A percentile compares a stretch with the other conserved stretches of the same genome.
Evolutionary conservation across 768 basidiomycete genomes (phyloP).

Genomic region (Lanmaoa rubissima): DNA sequence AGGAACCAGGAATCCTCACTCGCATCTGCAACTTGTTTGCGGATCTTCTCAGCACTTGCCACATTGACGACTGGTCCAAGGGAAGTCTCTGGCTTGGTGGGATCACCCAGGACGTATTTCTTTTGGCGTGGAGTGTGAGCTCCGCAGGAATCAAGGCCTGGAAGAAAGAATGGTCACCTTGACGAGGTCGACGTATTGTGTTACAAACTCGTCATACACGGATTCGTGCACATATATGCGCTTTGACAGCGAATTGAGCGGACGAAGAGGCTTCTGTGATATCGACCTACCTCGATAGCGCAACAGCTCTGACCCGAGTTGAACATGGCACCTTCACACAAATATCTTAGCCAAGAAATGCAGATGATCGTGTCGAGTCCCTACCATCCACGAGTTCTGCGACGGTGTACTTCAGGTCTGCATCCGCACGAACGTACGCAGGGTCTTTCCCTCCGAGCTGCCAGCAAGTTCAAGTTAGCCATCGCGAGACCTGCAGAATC

Average conservation of each 20-base stretch:
- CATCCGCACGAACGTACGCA: conserved; percentile 89
- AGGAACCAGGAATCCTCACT: conserved; percentile 39
- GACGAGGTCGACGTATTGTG: conserved; percentile 65
- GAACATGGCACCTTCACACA: conserved; percentile 75
- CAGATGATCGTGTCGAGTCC: not conserved
- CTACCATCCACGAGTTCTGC: conserved; percentile 89
- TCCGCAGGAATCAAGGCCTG: not conserved
- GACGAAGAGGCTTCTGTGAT: not conserved
- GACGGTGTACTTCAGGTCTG: conserved; percentile 78
- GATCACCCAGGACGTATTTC: conserved; percentile 87
- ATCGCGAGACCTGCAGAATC: not conserved
- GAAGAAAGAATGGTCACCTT: conserved; percentile 45
- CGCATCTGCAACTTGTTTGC: conserved; percentile 85
- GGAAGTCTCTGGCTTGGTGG: conserved; percentile 66
- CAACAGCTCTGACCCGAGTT: conserved; percentile 99
- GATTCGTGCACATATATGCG: conserved; percentile 92
- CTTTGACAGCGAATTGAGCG: conserved; percentile 34
- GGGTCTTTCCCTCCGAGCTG: conserved; percentile 98
- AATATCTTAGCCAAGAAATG: not conserved
- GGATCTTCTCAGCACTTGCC: conserved; percentile 79
- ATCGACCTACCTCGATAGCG: conserved; percentile 68
- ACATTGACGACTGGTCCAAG: conserved; percentile 93
- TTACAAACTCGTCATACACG: conserved; percentile 77
- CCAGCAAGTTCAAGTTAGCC: conserved; percentile 12
- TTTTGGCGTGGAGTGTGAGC: conserved; percentile 25